Base-by-base conservation (phyloP, 208 protist species). In the Tritrichomonas foetus region DNA sequence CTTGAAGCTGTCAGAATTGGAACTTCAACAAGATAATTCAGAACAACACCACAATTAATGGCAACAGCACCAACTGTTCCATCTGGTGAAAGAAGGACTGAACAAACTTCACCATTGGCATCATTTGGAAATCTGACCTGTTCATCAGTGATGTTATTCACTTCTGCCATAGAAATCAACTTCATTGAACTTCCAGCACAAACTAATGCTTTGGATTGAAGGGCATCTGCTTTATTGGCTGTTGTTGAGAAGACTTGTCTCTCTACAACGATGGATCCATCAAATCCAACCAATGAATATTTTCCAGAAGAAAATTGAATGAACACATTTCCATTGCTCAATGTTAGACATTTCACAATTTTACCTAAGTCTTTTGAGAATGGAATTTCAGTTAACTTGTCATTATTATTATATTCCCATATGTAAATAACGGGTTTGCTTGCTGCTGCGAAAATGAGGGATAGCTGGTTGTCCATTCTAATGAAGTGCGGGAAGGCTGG, bases 21-120 rank as follows among this genome's bases (percentile, higher is more conserved):
- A 20, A 89, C 78, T 89, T 89, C 78, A 27, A 89, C 78, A 57
- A 89, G 57, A 16, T 89, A 89, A 57, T 57, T n/a, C 11, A 89
- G 47, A 57, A 89, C 78, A 41, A 57, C 47, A 33, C 78, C 78
- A 39, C 47, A 14, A 57, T n/a, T 3, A n/a, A 49, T 53, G 1
- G 14, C 39, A 89, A 89, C 78, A 39, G 78, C 41, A 57, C 78
- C 78, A 5, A 53, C 3, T 53, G 78, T 53, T 33, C 78, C 78
- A 89, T 89, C 78, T 27, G 78, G 47, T 36, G 78, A n/a, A 39
- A 89, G 39, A 57, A 27, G 20, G 44, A 89, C 47, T 16, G 78
- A 13, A 39, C 25, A 39, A 1, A 89, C 78, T 53, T 89, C 78
- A 36, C 78, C 78, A 33, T 25, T 20, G 0, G 44, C 41, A 57